These are phyloP conservation scores for Suhomyces maxii DNA, from an alignment of 1,139 yeast genomes.

Conservation along the genomic window DNA sequence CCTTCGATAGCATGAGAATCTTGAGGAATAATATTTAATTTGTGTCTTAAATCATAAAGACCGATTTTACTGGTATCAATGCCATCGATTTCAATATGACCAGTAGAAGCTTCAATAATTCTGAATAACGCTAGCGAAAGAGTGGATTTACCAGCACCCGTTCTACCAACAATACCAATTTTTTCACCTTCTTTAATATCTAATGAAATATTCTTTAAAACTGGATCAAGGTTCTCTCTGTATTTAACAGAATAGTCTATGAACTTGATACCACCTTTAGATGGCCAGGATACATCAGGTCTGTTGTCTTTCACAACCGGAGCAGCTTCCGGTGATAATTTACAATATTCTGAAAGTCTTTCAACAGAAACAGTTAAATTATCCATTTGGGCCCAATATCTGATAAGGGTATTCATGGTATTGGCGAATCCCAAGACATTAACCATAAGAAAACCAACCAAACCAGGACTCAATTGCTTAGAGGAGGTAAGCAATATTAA, in stretches of 20 bases:
- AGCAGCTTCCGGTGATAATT: slow-evolving; percentile 27
- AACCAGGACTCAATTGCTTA: slow-evolving; percentile 23
- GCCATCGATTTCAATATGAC: slow-evolving; percentile 29
- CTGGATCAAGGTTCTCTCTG: slow-evolving; percentile 30
- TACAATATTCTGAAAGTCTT: slow-evolving; percentile 28
- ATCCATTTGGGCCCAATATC: slow-evolving; percentile 31
- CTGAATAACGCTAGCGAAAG: slow-evolving; percentile 32
- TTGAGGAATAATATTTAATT: slow-evolving; percentile 33
- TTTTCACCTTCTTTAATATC: slow-evolving; percentile 27
- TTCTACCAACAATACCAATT: slow-evolving; percentile 34
- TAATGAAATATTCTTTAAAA: slow-evolving; percentile 24
- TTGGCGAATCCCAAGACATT: slow-evolving; percentile 26
- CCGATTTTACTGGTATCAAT: slow-evolving; percentile 27
- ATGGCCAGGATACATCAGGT: slow-evolving; percentile 27
- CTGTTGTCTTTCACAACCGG: slow-evolving; percentile 23
- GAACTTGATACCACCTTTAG: slow-evolving; percentile 25
- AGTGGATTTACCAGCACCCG: slow-evolving; percentile 36
- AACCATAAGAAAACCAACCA: slow-evolving; percentile 31
- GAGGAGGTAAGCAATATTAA: slow-evolving; percentile 26
- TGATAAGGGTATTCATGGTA: slow-evolving; percentile 25
- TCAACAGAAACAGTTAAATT: slow-evolving; percentile 29
- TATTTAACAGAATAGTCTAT: slow-evolving; percentile 27
- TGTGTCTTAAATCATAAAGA: slow-evolving; percentile 28
- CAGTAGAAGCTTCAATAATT: slow-evolving; percentile 28
- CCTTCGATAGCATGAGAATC: slow-evolving; percentile 34